phyloP scores from a whole-genome alignment of 140 eudicot genomes.

The Bidens hawaiensis region DNA sequence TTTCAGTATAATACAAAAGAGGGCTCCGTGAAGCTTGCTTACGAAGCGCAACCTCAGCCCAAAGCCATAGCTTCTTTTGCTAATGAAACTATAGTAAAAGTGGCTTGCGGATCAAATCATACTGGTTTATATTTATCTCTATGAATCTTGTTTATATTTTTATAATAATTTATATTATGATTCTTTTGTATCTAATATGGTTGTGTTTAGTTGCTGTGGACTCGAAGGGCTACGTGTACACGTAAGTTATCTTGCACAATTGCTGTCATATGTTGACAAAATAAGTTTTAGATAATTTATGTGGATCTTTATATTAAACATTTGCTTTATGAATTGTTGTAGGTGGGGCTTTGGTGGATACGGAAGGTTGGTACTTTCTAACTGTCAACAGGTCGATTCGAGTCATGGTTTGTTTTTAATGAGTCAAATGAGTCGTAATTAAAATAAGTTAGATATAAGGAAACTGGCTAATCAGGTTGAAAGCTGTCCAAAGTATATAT shows the following conservation, averaged over 20 bases:
- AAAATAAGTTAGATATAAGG: background rate
- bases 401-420: background rate
- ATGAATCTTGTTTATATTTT: background rate
- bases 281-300: background rate
- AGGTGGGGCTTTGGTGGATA: slow-evolving; percentile 99
- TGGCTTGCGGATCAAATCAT: slow-evolving; percentile 98
- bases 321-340: background rate
- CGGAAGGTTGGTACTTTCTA: slow-evolving; percentile 64
- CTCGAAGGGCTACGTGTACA: slow-evolving; percentile 86
- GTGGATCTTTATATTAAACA: slow-evolving; percentile 3
- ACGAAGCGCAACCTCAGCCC: slow-evolving; percentile 95
- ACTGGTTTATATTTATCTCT: slow-evolving; percentile 76
- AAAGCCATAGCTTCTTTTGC: slow-evolving; percentile 72
- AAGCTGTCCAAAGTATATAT: background rate
- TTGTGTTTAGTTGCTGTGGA: slow-evolving; percentile 82
- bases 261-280: background rate
- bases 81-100: slow-evolving; percentile 81
- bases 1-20: slow-evolving; percentile 90
- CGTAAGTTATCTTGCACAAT: slow-evolving; percentile 53
- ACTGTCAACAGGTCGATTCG: background rate
- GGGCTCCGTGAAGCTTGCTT: slow-evolving; percentile 92
- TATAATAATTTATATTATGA: background rate
- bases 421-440: background rate
- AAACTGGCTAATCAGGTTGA: background rate
- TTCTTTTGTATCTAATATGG: slow-evolving; percentile 18